Base-by-base conservation (phyloP, 2,329 filamentous ascomycete genomes). In the Nemania sp. region DNA sequence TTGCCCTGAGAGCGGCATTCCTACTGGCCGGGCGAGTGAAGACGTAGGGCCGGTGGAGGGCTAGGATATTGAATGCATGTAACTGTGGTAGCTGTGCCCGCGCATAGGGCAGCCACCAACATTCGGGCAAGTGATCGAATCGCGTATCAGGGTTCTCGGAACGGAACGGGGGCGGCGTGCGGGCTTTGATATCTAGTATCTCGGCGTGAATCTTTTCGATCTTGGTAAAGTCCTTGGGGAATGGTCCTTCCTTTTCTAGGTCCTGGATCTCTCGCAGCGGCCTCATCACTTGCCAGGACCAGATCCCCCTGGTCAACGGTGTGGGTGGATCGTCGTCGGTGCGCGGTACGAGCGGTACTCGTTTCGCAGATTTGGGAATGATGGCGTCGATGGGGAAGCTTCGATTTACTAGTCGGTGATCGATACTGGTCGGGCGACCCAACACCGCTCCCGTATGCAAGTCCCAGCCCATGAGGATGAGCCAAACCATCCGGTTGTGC, bases 41-140 rank as follows among this genome's bases (percentile, higher is more conserved):
- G 17, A 86, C 78, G 62, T 85, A 86, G 0, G 82, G 81, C 20
- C 83, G 75, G 56, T 86, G 83, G 33, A 86, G 72, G 4, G 80
- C 81, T 71, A 86, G 81, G 43, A 81, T 68, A 52, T 80, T 77
- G 63, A 86, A 83, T 0, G 77, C 71, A 9, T 75, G 68, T 5
- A 79, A 64, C 60, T 81, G 79, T 12, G 78, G 76, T 44, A 79
- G 64, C 43, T 75, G 72, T 52, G 74, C 70, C 33, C 80, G 71
- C n/a, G 73, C 70, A 45, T 70, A 64, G 9, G 71, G 71, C 31
- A 86, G 64, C 82, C 82, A 85, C 49, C 71, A 68, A 55, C 77
- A 77, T n/a, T 77, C 75, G 0, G 79, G 75, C n/a, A 77, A 65
- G 14, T 73, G 61, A 54, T 86, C 83, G 68, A 79, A 86, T 2